Evolutionary conservation across 768 basidiomycete species (phyloP), one percentile per base, ranked within the genome.

Genomic region (Peribolospora kevripleyi): DNA sequence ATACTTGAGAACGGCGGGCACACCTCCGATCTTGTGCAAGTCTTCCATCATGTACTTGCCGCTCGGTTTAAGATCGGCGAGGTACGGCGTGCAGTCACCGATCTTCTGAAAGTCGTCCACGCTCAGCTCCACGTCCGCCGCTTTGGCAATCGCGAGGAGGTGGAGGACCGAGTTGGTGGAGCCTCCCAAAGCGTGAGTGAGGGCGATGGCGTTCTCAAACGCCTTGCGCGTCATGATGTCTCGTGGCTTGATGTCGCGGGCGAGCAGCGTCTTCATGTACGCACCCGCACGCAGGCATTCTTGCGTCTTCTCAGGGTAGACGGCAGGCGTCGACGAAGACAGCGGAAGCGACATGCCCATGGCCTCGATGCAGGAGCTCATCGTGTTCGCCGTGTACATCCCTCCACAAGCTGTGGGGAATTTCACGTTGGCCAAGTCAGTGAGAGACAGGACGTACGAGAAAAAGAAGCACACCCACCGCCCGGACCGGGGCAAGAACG

Each of bases 1-100:
- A 65, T 86, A 87, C 68, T 86, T 87, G 57, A 87, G 67, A 52
- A 87, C 73, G 1, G 82, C 82, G 0, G 85, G 86, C 53, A 86
- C 76, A 54, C 85, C 85, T 36, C 86, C 85, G 56, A 81, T 76
- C 58, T 73, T 76, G 70, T 88, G 85, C 50, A 90, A 73, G 61
- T 90, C 84, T 66, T 85, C 80, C 84, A 87, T 86, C 63, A 80
- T 78, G 66, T 85, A 87, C 68, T 76, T 76, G 25, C 83, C 85
- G 6, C 82, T 83, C 8, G 84, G 82, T 69, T 5, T 43, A 61
- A 54, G 53, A 52, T 59, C 42, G 36, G 53, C 48, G 42, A 88
- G 74, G 65, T 78, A 84, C 8, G 85, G 85, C 0, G 84, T 84
- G 61, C 71, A 78, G 67, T 85, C 75, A 6, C 80, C 76, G 43